Conservation (phyloP, 768 basidiomycete genomes). For the Daedaleopsis nitida region DNA sequence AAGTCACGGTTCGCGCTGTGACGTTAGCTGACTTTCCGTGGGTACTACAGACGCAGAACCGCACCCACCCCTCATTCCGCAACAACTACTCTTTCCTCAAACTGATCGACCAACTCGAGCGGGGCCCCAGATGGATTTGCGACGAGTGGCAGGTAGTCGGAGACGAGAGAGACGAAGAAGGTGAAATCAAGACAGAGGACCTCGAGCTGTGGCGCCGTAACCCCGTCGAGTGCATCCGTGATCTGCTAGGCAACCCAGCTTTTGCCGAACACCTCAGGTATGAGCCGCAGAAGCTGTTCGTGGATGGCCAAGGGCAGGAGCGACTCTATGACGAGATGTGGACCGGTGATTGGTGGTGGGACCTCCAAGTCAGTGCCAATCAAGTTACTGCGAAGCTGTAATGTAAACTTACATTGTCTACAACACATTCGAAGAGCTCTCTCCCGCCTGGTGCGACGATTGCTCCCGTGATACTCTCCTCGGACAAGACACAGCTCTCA, state of each 20-base stretch:
- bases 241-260: constrained; percentile 31
- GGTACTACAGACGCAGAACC: constrained; percentile 20
- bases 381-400: not conserved
- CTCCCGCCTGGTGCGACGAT: constrained; percentile 19
- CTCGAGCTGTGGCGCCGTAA: constrained; percentile 29
- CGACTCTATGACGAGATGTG: constrained; percentile 26
- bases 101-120: constrained; percentile 30
- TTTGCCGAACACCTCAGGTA: constrained; percentile 33
- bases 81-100: constrained; percentile 28
- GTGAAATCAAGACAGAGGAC: constrained; percentile 6
- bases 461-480: constrained; percentile 45
- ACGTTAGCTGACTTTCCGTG: not conserved
- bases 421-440: not conserved
- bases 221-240: constrained; percentile 30
- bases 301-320: constrained; percentile 22
- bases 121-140: constrained; percentile 29
- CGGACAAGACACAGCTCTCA: constrained; percentile 48
- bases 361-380: constrained; percentile 22
- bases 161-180: constrained; percentile 13
- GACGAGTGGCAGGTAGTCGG: constrained; percentile 18
- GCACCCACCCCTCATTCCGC: constrained; percentile 27
- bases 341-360: constrained; percentile 31
- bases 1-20: not conserved
- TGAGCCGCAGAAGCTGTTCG: constrained; percentile 15
- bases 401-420: not conserved